Evolutionary conservation across 2,329 filamentous ascomycete species (phyloP), one percentile per base, ranked within the genome.

Genomic region (Exophiala sp.): DNA sequence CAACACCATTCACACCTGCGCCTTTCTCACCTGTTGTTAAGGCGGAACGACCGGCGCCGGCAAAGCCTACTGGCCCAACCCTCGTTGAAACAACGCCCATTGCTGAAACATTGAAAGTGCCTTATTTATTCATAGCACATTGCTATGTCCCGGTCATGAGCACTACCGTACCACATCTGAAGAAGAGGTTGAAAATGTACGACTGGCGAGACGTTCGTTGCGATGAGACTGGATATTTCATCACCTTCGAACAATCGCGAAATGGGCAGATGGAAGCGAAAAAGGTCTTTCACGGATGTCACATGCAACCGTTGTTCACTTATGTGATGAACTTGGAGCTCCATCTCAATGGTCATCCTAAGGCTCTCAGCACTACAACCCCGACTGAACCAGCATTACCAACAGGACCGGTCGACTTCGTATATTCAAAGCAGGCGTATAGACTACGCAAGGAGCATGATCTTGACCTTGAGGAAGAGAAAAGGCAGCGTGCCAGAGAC

Each of bases 301-400:
- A 96, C 68, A 86, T 88, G 68, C 86, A 87, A 40, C 82, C 88
- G 5, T 83, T 99, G 59, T 99, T 99, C 74, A 96, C 88, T 1
- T 97, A 97, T 63, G 80, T 82, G 56, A 92, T 99, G 88, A 82
- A 84, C 41, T 95, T 99, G 90, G 87, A 92, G 67, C 85, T 90
- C 52, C 87, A 87, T 60, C 78, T 81, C 58, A 84, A 84, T 64
- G 84, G 84, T 38, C 84, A 85, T 64, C 82, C 83, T 10, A 77
- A 82, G 60, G 84, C 85, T 63, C 78, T 82, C 62, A 68, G 72
- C 60, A 77, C 72, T 57, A 73, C 70, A n/a, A 52, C 58, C 10
- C 36, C 54, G 12, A 16, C 41, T 34, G 46, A 53, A 12, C 18
- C 50, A 21, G 43, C 55, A 14, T 11, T 35, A 33, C 58, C 60